Evolutionary conservation across 257 asterid genomes (phyloP), one percentile per base, ranked within the genome.

Genomic region (Striga asiatica): DNA sequence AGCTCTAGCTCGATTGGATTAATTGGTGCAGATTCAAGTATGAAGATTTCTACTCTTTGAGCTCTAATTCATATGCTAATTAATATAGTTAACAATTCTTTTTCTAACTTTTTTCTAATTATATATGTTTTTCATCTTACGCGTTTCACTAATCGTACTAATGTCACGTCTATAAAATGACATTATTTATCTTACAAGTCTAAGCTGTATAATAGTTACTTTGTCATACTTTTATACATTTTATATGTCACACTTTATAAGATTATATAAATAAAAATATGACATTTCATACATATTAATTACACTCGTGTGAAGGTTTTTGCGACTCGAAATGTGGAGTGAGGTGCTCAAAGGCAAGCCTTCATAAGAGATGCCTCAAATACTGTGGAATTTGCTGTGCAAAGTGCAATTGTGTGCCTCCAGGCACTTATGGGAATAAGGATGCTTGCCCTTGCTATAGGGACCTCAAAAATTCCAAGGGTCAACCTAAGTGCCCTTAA

Each of bases 321-420:
- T 54, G 60, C 47, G 25, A 20, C 14, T 6, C 46, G 12, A 54
- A 54, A n/a, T 54, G 60, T 34, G 60, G 13, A 35, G 31, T 19
- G 47, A 20, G 60, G 32, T 54, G 60, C 47, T 53, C 59, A 31
- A 53, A 53, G 18, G 59, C 59, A 8, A 18, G 59, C 14, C 11
- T 9, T 10, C 39, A 53, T 2, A 14, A 32, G 29, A 12, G 27
- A 17, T 53, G 59, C 17, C 59, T 53, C 9, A 31, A 53, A 21
- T 53, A 53, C 28, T 53, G 59, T 29, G 59, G 46, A 53, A 53
- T 53, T 0, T 53, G 59, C 59, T 53, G 59, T 32, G 45, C 18
- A 18, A 34, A 16, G 4, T 53, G 59, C 46, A 31, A 8, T 4
- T 53, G 59, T 31, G 59, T 53, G 14, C 59, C 59, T 18, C 9